Base-by-base conservation (phyloP, 2,329 filamentous ascomycete species). In the Hypoxylon sp. region DNA sequence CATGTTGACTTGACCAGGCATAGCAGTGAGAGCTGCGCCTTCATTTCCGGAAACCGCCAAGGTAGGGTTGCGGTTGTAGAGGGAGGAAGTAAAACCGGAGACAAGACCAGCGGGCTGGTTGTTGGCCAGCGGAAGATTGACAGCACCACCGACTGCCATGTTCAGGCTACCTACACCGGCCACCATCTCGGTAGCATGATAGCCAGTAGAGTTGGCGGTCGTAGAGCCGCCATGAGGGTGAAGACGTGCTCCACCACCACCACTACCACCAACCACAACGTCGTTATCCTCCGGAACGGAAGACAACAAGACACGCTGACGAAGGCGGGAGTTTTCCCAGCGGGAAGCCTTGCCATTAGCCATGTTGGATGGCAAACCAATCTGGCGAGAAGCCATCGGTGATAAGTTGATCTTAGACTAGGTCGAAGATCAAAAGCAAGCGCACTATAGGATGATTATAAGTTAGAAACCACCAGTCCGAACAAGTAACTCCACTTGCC, bases 251-350 rank as follows among this genome's bases (percentile, higher is more conserved):
- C 46, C 46, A 29, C 46, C 46, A 26, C 14, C 11, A 14, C n/a
- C 39, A 44, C 39, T 2, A 22, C 39, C 8, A 22, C 17, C 29
- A 31, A 31, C 4, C 17, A 22, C 39, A 10, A 2, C 10, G 39
- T 44, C 39, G 9, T 17, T 44, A 5, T 17, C 39, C 3, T 44
- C 39, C 17, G 39, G 4, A 44, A 31, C 13, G 9, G 56, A 31
- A 14, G 37, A 11, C 26, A 56, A 6, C 1, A 48, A 17, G 2
- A 19, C 3, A 11, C 48, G 57, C 11, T 14, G 57, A 11, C 17
- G 26, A 2, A 61, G 37, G 9, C 47, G 35, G 1, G 57, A 61
- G 26, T 61, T 33, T 5, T 39, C 29, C 57, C 57, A 61, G 10
- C 57, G 57, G 13, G 48, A n/a, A 3, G 42, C 11, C 8, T 33